Evolutionary conservation across 164 flowering plant genomes (phyloP), one percentile per base, ranked within the genome.

Genomic region (Annona squamosa): DNA sequence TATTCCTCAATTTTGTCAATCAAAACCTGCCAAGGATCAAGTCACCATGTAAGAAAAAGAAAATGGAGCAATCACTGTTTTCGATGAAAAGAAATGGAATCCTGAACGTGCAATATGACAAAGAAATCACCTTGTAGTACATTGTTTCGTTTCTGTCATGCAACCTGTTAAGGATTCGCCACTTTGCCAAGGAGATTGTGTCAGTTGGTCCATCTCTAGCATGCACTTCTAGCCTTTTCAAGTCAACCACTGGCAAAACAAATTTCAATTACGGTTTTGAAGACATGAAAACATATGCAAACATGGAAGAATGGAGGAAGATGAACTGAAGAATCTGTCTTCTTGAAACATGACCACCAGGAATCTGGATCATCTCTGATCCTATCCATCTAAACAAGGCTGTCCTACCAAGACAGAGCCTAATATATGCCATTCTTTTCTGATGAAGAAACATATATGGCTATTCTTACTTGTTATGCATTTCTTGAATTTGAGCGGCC

Each of bases 111-210:
- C 9, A 48, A 48, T 48, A 48, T 4, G 52, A 7, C 52, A 4
- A 48, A 4, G 52, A 48, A 52, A 52, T 75, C 74, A 95, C 98
- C 87, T 93, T 95, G 75, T 91, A 93, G 77, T 88, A 95, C 99
- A 95, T 93, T 13, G 98, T 93, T 83, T 95, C 99, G 84, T 94
- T 95, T 85, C 99, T 87, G 78, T 95, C 98, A 78, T 95, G 99
- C 82, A 95, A 82, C 26, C 99, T 84, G 73, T 95, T 95, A 48
- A 93, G 95, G 73, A 95, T 95, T 59, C 98, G 87, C 99, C 99
- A 95, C 80, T 88, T 91, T 6, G 98, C 97, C 78, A 95, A 78
- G 65, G 91, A 89, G 83, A 90, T 68, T 72, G 99, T 90, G 78
- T 95, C 99, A 68, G 90, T 79, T 52, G 97, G 98, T 46, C 99